phyloP scores from a whole-genome alignment of 352 stramenopile genomes.

The Globisporangium paroecandrum region DNA sequence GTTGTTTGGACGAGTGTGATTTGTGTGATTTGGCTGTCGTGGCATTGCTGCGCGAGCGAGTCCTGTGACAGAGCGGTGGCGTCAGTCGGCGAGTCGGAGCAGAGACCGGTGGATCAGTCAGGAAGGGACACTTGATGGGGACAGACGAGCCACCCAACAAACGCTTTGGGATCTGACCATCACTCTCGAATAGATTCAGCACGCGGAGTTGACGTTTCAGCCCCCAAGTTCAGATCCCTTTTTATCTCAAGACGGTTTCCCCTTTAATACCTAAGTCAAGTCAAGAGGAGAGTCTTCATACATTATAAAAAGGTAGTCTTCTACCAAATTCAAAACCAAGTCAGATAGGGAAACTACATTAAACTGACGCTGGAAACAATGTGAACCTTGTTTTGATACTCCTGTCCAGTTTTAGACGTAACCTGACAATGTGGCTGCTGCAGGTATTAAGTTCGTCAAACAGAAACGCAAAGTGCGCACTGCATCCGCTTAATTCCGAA shows the following conservation, averaged over 20 bases:
- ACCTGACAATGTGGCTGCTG: no score
- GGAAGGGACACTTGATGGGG: not conserved
- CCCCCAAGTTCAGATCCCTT: not conserved
- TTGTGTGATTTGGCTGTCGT: not conserved
- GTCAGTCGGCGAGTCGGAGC: slow-evolving; percentile 8
- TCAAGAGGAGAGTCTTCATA: not conserved
- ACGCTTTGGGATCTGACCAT: not conserved
- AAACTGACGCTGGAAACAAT: not conserved
- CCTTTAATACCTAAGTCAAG: not conserved
- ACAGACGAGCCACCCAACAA: not conserved
- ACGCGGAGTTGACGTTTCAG: not conserved
- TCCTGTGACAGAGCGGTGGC: slow-evolving; percentile 12
- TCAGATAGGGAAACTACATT: not conserved
- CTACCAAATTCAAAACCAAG: not conserved
- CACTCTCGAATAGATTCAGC: not conserved
- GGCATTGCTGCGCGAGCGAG: not conserved
- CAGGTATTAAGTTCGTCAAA: not conserved
- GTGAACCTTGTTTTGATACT: not conserved
- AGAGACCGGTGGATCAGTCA: not conserved
- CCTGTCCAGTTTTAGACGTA: no score
- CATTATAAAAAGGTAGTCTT: not conserved
- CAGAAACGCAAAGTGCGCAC: not conserved
- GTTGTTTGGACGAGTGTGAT: not conserved
- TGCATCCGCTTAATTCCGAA: not conserved
- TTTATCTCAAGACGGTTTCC: not conserved